Evolutionary conservation across 495 filamentous ascomycete genomes (phyloP).

Genomic region (Aspergillus cavernicola): DNA sequence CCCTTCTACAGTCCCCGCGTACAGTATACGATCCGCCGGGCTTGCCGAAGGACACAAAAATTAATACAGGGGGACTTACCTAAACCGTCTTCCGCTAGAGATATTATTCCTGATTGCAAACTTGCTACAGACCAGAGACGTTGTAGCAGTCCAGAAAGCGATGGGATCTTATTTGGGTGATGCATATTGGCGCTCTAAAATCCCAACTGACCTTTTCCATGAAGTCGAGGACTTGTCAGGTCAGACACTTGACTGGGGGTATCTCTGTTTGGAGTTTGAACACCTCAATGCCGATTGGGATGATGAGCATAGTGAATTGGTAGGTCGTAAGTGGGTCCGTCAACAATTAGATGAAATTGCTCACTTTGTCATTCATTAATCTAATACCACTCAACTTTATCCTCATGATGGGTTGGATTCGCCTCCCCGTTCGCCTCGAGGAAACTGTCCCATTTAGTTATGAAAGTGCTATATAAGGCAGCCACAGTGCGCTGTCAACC

Average conservation of each 20-base stretch:
- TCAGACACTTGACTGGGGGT: constrained; percentile 3
- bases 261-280: not conserved
- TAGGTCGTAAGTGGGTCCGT: not conserved
- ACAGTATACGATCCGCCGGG: not conserved
- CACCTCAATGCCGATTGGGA: not conserved
- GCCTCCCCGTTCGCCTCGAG: too few species aligned
- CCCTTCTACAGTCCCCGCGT: not conserved
- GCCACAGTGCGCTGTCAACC: too few species aligned
- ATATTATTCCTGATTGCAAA: not conserved
- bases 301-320: not conserved
- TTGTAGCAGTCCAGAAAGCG: not conserved
- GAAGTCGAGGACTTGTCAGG: not conserved
- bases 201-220: not conserved
- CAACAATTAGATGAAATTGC: constrained; percentile 2
- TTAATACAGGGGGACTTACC: not conserved
- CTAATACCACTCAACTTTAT: too few species aligned
- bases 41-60: not conserved
- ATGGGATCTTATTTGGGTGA: constrained; percentile 4
- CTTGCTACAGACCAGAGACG: not conserved
- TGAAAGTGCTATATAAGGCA: too few species aligned
- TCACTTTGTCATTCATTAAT: not conserved
- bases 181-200: constrained; percentile 7
- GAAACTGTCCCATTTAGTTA: too few species aligned
- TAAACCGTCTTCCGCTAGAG: not conserved
- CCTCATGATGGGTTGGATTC: too few species aligned